Base-by-base conservation (phyloP, 768 basidiomycete genomes). In the Astraeus odoratus region DNA sequence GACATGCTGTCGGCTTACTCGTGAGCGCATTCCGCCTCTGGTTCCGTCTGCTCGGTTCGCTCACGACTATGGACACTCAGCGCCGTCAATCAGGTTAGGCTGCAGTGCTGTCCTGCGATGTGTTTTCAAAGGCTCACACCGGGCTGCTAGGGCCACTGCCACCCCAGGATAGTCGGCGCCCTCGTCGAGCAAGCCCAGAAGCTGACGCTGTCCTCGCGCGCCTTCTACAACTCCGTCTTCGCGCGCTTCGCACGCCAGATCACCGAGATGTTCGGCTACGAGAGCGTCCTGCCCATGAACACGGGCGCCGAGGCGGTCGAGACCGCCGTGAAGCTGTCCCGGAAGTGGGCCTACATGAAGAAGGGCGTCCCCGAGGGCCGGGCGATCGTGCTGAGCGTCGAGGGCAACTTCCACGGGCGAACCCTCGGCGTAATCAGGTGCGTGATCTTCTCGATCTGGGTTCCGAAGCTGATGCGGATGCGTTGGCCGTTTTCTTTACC, bases 1-100 rank as follows among this genome's bases (percentile, higher is more conserved):
- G 96, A 99, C 59, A 96, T 97, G 89, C 75, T 99, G 16, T 89
- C 90, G 36, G 96, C 96, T 23, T 98, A 98, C 70, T 94, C 90
- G 89, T 94, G 62, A 70, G 84, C 71, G 15, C 47, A 46, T 36
- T 38, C 8, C 34, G 22, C 43, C 34, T 20, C 39, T 55, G 15
- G 26, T 37, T 19, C 26, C 12, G 18, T 27, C 12, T 49, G 39
- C 36, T 42, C 34, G 8, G 31, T 49, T 53, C 42, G 49, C 42
- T 29, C 18, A 27, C 25, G 4, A 22, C 31, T 23, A n/a, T 24
- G 46, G 12, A 4, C 40, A 33, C 41, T 20, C 55, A 91, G 88
- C 24, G 88, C 89, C 34, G 87, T 92, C 44, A 93, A 93, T 64
- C 91, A 95, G 74, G 83, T 81, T 48, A 48, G 76, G 6, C 24